phyloP scores from a whole-genome alignment of 202 grass and related monocot species.

The Musa balbisiana region DNA sequence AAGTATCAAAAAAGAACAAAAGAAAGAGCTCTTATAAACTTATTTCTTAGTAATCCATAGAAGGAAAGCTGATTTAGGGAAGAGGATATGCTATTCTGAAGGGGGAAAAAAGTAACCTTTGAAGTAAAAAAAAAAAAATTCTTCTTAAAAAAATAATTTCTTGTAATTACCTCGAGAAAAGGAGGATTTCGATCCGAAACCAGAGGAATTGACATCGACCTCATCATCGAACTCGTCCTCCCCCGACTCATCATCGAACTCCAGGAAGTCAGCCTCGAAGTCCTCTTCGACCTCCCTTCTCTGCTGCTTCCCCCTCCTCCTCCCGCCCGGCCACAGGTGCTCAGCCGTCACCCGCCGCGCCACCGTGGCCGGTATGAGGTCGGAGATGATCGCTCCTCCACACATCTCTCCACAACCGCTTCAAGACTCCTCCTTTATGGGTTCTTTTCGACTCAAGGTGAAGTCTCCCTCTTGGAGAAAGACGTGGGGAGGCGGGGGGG shows the following conservation, averaged over 20 bases:
- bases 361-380: constrained; percentile 18
- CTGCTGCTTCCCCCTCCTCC: constrained; percentile 1
- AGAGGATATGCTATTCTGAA: neutral
- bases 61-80: neutral
- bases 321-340: constrained; percentile 24
- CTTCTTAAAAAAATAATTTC: neutral
- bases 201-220: constrained; percentile 15
- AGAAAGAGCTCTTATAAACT: neutral
- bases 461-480: no score
- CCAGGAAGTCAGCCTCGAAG: constrained; percentile 35
- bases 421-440: constrained; percentile 1
- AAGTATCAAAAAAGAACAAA: no score
- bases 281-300: constrained; percentile 11
- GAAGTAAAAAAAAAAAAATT: neutral
- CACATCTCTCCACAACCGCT: constrained; percentile 22
- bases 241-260: constrained; percentile 30
- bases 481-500: no score
- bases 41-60: neutral
- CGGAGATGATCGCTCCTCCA: constrained; percentile 35
- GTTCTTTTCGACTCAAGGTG: neutral
- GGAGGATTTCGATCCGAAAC: constrained; percentile 9
- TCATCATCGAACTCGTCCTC: constrained; percentile 22
- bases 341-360: constrained; percentile 25
- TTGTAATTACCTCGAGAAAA: constrained; percentile 16
- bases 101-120: neutral